Conservation (phyloP, 352 stramenopile species). For the Peronosclerospora sorghi region DNA sequence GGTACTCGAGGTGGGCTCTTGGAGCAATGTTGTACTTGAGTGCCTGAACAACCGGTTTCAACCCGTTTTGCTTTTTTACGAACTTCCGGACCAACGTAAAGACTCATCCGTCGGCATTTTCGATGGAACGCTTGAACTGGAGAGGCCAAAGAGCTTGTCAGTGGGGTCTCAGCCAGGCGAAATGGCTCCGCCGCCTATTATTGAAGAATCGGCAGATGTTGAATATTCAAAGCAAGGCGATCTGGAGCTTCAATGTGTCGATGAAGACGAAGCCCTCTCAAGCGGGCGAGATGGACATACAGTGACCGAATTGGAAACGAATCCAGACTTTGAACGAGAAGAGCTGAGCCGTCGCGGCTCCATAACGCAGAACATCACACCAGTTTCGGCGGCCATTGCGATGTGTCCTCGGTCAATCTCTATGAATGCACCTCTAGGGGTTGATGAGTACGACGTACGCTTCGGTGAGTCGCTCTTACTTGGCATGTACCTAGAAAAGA, state of each 20-base stretch:
- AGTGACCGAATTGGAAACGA: slow-evolving; percentile 36
- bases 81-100: slow-evolving; percentile 69
- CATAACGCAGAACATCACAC: slow-evolving; percentile 62
- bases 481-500: slow-evolving; percentile 72
- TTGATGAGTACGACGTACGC: slow-evolving; percentile 69
- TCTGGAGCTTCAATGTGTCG: slow-evolving; percentile 20
- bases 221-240: slow-evolving; percentile 22
- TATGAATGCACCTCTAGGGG: slow-evolving; percentile 42
- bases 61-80: slow-evolving; percentile 76
- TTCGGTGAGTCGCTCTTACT: slow-evolving; percentile 65
- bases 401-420: slow-evolving; percentile 68
- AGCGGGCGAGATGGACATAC: slow-evolving; percentile 5
- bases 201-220: slow-evolving; percentile 37
- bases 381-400: slow-evolving; percentile 64
- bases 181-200: slow-evolving; percentile 36
- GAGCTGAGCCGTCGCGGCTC: slow-evolving; percentile 37
- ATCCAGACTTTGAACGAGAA: slow-evolving; percentile 43
- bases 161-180: slow-evolving; percentile 43
- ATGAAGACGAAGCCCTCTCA: slow-evolving; percentile 20
- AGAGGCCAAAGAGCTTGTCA: slow-evolving; percentile 47
- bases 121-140: slow-evolving; percentile 14
- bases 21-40: slow-evolving; percentile 62
- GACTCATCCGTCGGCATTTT: slow-evolving; percentile 71
- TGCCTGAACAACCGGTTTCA: slow-evolving; percentile 78
- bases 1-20: slow-evolving; percentile 64